Conservation (phyloP, 768 basidiomycete genomes). For the Suillus lakei region DNA sequence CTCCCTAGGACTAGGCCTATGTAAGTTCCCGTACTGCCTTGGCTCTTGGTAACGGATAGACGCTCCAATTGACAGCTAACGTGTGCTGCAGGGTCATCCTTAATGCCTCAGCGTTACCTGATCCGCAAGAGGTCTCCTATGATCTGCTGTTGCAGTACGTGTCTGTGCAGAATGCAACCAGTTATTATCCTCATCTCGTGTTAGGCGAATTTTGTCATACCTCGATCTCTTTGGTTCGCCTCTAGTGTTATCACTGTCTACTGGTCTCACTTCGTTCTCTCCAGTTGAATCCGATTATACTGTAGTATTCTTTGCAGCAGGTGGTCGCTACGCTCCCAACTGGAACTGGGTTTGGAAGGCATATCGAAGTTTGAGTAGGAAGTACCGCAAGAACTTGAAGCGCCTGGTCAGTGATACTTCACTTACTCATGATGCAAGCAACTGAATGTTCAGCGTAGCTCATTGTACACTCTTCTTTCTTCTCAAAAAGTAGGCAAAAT, state of each 20-base stretch:
- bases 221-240: constrained; percentile 77
- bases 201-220: constrained; percentile 76
- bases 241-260: background rate
- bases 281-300: constrained; percentile 89
- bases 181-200: constrained; percentile 14
- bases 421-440: constrained; percentile 13
- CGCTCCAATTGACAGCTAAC: background rate
- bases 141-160: constrained; percentile 76
- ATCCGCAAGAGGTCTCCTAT: constrained; percentile 77
- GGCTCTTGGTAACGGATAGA: background rate
- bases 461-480: constrained; percentile 87
- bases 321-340: constrained; percentile 70
- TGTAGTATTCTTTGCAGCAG: constrained; percentile 86
- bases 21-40: constrained; percentile 47
- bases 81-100: constrained; percentile 70
- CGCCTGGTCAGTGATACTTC: constrained; percentile 57
- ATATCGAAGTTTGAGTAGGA: constrained; percentile 77
- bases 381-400: constrained; percentile 89
- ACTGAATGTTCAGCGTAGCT: constrained; percentile 48
- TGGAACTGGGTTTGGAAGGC: constrained; percentile 96
- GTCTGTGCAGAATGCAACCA: constrained; percentile 14
- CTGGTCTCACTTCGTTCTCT: constrained; percentile 10
- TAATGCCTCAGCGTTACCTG: constrained; percentile 82
- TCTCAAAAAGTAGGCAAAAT: constrained; percentile 73
- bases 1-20: constrained; percentile 78